phyloP scores from a whole-genome alignment of 495 filamentous ascomycete genomes.

The Filosporella fistucella region DNA sequence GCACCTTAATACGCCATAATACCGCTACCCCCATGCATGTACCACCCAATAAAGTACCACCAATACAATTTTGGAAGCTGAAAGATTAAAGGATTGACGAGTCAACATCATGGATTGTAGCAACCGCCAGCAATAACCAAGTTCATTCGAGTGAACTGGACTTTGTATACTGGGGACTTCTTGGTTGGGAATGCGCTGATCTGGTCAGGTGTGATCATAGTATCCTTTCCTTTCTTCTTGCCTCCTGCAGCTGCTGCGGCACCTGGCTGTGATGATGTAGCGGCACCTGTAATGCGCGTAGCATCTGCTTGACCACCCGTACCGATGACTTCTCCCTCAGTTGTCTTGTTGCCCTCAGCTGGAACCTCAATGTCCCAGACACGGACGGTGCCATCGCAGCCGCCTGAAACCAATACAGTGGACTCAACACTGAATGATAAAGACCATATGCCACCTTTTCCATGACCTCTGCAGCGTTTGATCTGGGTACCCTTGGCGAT shows the following conservation, averaged over 20 bases:
- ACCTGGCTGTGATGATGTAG: conserved; percentile 21
- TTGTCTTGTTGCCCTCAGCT: conserved; percentile 34
- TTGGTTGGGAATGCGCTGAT: conserved; percentile 92
- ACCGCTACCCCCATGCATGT: too few relatives aligned
- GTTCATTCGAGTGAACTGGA: conserved; percentile 90
- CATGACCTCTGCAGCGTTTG: conserved; percentile 92
- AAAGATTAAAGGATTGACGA: background rate
- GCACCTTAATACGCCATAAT: background rate
- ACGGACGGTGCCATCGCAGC: conserved; percentile 87
- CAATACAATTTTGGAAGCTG: too few relatives aligned
- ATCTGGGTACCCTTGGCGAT: conserved; percentile 73
- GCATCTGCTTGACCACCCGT: conserved; percentile 37
- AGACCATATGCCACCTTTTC: conserved; percentile 89
- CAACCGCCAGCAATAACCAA: conserved; percentile 83
- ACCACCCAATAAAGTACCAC: too few relatives aligned
- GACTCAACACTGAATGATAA: conserved; percentile 89
- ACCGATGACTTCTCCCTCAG: conserved; percentile 49
- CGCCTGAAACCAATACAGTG: conserved; percentile 79
- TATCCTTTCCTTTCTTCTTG: conserved; percentile 87
- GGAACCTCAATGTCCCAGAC: conserved; percentile 84
- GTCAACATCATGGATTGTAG: conserved; percentile 51
- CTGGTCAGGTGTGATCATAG: conserved; percentile 86
- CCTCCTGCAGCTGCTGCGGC: conserved; percentile 39
- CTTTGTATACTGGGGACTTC: conserved; percentile 91
- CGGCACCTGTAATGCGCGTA: conserved; percentile 39